Conservation (phyloP, 2,329 filamentous ascomycete genomes). For the Hypomyces perniciosus region DNA sequence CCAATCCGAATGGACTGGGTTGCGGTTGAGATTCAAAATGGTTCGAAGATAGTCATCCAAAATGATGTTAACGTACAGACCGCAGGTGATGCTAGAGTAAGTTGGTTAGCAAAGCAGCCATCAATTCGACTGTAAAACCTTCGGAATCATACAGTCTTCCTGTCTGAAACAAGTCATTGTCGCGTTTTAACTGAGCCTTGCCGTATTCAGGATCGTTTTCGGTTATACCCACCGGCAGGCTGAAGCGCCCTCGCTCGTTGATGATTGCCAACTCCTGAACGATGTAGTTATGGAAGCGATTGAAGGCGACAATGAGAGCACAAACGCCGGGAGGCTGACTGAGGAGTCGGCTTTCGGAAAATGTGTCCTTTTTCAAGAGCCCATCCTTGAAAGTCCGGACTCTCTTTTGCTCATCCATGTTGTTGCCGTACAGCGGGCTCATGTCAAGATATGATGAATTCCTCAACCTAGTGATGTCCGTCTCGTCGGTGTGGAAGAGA, state of each 20-base stretch:
- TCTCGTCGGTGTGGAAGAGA: conserved; percentile 34
- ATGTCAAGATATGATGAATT: conserved; percentile 43
- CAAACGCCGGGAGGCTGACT: conserved; percentile 63
- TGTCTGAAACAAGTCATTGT: conserved; percentile 36
- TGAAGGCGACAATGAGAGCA: conserved; percentile 65
- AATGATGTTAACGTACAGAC: conserved; percentile 49
- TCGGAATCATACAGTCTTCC: conserved; percentile 21
- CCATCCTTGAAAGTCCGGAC: conserved; percentile 32
- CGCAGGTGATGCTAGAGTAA: conserved; percentile 38
- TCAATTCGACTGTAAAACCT: not conserved
- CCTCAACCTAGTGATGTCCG: conserved; percentile 23
- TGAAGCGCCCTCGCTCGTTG: conserved; percentile 37
- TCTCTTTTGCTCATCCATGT: conserved; percentile 25
- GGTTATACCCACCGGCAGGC: conserved; percentile 11
- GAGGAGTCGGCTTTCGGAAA: conserved; percentile 57
- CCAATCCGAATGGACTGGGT: conserved; percentile 42
- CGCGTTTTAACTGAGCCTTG: conserved; percentile 26
- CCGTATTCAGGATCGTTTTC: not conserved
- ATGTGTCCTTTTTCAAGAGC: conserved; percentile 50
- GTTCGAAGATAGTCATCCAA: conserved; percentile 35
- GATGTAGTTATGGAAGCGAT: conserved; percentile 74
- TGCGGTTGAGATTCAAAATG: conserved; percentile 45
- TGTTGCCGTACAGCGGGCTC: conserved; percentile 37
- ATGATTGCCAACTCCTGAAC: conserved; percentile 58
- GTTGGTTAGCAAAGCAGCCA: not conserved